Percentiles rank a stretch among this genome's conserved stretches.
Conservation (phyloP, 495 filamentous ascomycete species). For the Bacidia gigantensis region DNA sequence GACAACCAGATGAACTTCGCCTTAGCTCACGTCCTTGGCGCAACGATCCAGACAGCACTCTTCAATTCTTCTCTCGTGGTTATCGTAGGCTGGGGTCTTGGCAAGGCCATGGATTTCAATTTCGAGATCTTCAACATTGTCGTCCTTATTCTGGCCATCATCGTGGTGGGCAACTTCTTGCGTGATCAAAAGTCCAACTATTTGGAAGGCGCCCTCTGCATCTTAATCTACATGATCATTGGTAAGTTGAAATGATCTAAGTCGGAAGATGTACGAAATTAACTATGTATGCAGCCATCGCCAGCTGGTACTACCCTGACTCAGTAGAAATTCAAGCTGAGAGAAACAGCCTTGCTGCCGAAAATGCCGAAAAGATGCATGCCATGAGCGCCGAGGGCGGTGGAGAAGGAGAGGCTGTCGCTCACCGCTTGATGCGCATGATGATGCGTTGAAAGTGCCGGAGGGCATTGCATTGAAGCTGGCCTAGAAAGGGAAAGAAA, state of each 20-base stretch:
- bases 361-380: neutral
- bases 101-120: constrained; percentile 58
- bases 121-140: constrained; percentile 87
- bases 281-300: constrained; percentile 7
- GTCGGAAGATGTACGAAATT: neutral
- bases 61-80: constrained; percentile 78
- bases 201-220: constrained; percentile 63
- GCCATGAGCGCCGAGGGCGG: neutral
- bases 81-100: constrained; percentile 71
- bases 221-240: constrained; percentile 43
- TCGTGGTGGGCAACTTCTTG: constrained; percentile 74
- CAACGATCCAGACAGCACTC: constrained; percentile 79
- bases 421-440: constrained; percentile 3
- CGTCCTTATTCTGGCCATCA: constrained; percentile 69
- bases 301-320: constrained; percentile 13
- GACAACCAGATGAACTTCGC: constrained; percentile 84
- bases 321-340: neutral
- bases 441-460: constrained; percentile 4
- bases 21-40: constrained; percentile 74
- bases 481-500: neutral
- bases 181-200: constrained; percentile 71
- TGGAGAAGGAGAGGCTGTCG: neutral
- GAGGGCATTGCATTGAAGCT: neutral
- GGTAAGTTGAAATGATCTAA: constrained; percentile 22
- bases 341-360: neutral